Base-by-base conservation (phyloP, 768 basidiomycete species). In the Holtermanniella nyarrowii region DNA sequence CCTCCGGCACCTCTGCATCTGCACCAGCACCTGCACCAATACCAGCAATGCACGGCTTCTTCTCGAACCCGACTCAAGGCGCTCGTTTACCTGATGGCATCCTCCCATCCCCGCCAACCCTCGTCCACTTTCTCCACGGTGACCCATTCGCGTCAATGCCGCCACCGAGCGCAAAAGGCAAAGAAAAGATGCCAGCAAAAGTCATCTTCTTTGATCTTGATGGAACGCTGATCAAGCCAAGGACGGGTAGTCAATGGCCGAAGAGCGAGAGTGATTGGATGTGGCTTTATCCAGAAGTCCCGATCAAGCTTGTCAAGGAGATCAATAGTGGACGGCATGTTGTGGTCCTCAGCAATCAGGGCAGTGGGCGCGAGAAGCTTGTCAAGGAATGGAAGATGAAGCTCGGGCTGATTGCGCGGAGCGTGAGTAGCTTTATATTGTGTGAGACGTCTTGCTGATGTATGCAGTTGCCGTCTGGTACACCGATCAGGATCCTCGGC, bases 151-250 rank as follows among this genome's bases (percentile, higher is more conserved):
- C 50, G 39, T 23, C 54, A 26, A 27, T 13, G 24, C 46, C 43
- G 26, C n/a, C 24, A 23, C 31, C 43, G 20, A 37, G 42, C 22
- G 27, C 14, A 3, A 54, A 55, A 26, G 25, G 75, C n/a, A 84
- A 82, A 57, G n/a, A n/a, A n/a, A n/a, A n/a, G n/a, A n/a, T n/a
- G n/a, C n/a, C n/a, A n/a, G n/a, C n/a, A n/a, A n/a, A n/a, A n/a
- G 78, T 88, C 26, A 84, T 86, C 10, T 78, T 82, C 12, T 85
- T 90, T 56, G 90, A 95, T 68, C 74, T 95, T 21, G 90, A 95
- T 65, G 88, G 86, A 2, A 90, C 88, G 0, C 60, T 91, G 53
- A 88, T 95, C 66, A 65, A 70, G 49, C 67, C 76, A 0, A 52
- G 55, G 27, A 72, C 68, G 14, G 72, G 72, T 5, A 56, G 44